Evolutionary conservation across 2,329 filamentous ascomycete species (phyloP).

Genomic region (Aspergillus sp.): DNA sequence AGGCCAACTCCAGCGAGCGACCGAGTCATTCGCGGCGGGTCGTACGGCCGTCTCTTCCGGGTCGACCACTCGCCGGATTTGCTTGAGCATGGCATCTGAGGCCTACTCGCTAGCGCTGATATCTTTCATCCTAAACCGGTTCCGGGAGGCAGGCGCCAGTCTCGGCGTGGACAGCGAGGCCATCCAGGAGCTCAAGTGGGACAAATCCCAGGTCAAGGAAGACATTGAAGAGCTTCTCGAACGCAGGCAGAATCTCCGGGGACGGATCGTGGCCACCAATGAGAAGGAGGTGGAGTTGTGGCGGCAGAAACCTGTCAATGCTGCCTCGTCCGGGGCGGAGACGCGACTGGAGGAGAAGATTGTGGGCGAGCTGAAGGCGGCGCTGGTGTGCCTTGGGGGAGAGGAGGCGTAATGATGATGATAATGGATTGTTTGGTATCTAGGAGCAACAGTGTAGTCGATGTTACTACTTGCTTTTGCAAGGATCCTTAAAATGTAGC

Average conservation of each 20-base stretch:
- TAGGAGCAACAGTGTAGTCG: background rate
- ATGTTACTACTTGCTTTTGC: background rate
- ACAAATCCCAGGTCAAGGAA: constrained; percentile 68
- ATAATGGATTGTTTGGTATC: constrained; percentile 4
- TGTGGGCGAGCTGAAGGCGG: constrained; percentile 63
- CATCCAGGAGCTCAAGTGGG: constrained; percentile 72
- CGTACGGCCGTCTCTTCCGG: constrained; percentile 44
- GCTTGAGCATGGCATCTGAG: constrained; percentile 71
- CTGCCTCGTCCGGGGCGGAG: constrained; percentile 49
- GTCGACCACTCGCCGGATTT: constrained; percentile 60
- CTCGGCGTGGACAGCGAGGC: constrained; percentile 57
- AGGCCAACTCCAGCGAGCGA: constrained; percentile 69
- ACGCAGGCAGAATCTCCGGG: constrained; percentile 65
- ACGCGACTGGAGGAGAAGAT: constrained; percentile 75
- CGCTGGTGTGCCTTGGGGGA: constrained; percentile 41
- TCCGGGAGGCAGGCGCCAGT: constrained; percentile 63
- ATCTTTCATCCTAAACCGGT: constrained; percentile 66
- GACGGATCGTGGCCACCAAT: constrained; percentile 70
- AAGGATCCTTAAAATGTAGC: no score
- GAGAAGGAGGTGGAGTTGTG: constrained; percentile 67
- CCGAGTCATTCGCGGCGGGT: constrained; percentile 63
- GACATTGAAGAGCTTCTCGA: constrained; percentile 80
- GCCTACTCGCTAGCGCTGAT: constrained; percentile 76
- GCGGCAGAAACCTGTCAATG: constrained; percentile 40
- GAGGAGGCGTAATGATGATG: constrained; percentile 31